phyloP scores from a whole-genome alignment of 495 filamentous ascomycete species.

The Thermothielavioides terrestris region DNA sequence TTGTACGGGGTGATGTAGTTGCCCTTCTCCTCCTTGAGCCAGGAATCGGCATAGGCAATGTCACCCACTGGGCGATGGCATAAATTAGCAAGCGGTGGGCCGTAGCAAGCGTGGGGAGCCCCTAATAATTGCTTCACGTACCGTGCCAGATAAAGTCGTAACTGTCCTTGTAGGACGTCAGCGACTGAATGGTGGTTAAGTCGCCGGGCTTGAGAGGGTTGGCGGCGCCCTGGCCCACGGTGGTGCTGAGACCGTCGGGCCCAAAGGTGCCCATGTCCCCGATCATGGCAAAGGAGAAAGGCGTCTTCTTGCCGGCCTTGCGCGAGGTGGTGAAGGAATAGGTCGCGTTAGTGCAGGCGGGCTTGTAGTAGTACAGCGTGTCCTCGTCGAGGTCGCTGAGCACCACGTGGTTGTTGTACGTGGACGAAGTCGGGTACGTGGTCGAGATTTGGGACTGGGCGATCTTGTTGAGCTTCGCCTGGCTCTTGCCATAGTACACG shows the following conservation, averaged over 20 bases:
- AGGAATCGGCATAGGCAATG: conserved; percentile 47
- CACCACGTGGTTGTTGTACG: conserved; percentile 42
- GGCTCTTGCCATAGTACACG: conserved; percentile 34
- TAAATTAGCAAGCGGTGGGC: not conserved
- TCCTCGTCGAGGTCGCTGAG: conserved; percentile 36
- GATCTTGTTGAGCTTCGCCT: conserved; percentile 6
- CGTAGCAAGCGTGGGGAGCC: too few relatives aligned
- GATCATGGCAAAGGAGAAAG: conserved; percentile 41
- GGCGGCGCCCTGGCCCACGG: conserved; percentile 14
- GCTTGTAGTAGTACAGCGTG: conserved; percentile 44
- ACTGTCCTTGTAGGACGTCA: conserved; percentile 9
- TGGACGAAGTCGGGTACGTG: conserved; percentile 45
- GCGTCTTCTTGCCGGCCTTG: conserved; percentile 34
- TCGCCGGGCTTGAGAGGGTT: conserved; percentile 25
- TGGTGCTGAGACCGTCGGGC: conserved; percentile 22
- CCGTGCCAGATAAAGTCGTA: conserved; percentile 28
- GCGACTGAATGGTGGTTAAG: conserved; percentile 30
- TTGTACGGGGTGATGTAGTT: conserved; percentile 16
- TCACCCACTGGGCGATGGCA: conserved; percentile 27
- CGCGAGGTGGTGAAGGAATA: conserved; percentile 20
- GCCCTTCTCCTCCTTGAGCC: conserved; percentile 36
- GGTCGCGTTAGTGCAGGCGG: conserved; percentile 6
- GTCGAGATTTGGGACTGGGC: conserved; percentile 32
- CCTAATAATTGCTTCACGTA: too few relatives aligned
- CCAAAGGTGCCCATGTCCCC: conserved; percentile 46